phyloP scores from a whole-genome alignment of 768 basidiomycete genomes.

The Mycena olivaceomarginata region DNA sequence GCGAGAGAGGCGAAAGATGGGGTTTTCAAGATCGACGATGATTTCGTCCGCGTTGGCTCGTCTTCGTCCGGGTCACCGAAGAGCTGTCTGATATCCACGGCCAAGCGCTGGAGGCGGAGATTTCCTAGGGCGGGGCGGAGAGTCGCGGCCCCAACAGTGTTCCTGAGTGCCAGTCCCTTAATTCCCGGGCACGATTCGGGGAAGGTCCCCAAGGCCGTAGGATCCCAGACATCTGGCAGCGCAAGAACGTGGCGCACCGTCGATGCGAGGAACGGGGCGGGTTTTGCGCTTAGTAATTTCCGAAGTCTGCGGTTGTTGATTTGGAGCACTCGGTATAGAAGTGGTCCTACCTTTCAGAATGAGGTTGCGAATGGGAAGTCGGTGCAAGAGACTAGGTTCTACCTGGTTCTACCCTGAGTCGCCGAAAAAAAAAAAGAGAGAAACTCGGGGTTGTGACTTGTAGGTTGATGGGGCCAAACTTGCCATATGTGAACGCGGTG shows the following conservation, averaged over 20 bases:
- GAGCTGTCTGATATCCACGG: background rate
- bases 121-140: background rate
- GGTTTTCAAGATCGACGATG: background rate
- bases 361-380: too few species aligned
- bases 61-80: background rate
- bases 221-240: background rate
- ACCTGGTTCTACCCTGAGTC: constrained; percentile 23
- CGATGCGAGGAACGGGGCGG: constrained; percentile 8
- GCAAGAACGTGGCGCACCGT: constrained; percentile 16
- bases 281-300: background rate
- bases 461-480: background rate
- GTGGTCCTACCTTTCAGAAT: too few species aligned
- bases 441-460: background rate
- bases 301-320: background rate
- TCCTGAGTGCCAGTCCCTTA: background rate
- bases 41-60: background rate
- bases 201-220: background rate
- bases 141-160: background rate
- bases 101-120: constrained; percentile 16
- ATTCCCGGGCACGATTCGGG: constrained; percentile 9
- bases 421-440: background rate
- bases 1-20: constrained; percentile 10
- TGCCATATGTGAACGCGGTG: constrained; percentile 14
- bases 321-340: constrained; percentile 2
- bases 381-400: background rate